Conservation (phyloP, 768 basidiomycete genomes). For the Tubosaeta sp. region DNA sequence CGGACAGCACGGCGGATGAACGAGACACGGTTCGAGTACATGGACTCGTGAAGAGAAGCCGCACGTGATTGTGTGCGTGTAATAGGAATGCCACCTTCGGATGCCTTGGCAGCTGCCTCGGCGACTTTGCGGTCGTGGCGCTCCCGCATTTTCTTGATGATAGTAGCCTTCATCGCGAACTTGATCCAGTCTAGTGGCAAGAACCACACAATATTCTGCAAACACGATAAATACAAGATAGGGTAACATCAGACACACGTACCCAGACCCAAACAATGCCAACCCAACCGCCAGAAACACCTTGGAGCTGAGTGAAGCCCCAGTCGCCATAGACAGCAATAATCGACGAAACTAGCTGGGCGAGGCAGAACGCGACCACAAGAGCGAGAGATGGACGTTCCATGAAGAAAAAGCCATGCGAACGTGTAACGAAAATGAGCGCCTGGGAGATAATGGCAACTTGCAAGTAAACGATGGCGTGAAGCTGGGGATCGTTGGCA, state of each 20-base stretch:
- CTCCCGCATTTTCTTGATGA: slow-evolving; percentile 80
- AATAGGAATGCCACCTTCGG: slow-evolving; percentile 56
- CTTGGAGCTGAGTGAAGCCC: slow-evolving; percentile 84
- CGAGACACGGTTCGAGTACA: slow-evolving; percentile 93
- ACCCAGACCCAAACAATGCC: slow-evolving; percentile 98
- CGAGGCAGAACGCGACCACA: slow-evolving; percentile 85
- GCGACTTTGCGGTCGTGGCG: slow-evolving; percentile 45
- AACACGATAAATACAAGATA: slow-evolving; percentile 7
- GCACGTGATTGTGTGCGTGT: slow-evolving; percentile 86
- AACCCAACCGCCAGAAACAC: slow-evolving; percentile 90
- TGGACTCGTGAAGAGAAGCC: slow-evolving; percentile 83
- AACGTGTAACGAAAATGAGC: slow-evolving; percentile 92
- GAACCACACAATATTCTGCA: slow-evolving; percentile 93
- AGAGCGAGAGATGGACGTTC: slow-evolving; percentile 89
- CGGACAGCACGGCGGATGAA: slow-evolving; percentile 88
- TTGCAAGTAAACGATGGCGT: slow-evolving; percentile 91
- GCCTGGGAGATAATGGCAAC: slow-evolving; percentile 99
- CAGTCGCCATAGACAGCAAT: slow-evolving; percentile 92
- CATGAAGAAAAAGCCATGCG: slow-evolving; percentile 96
- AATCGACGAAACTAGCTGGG: slow-evolving; percentile 92
- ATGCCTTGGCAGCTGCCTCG: slow-evolving; percentile 34
- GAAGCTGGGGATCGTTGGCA: slow-evolving; percentile 65
- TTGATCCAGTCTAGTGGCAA: slow-evolving; percentile 93
- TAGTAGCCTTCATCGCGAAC: slow-evolving; percentile 91
- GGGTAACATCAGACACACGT: slow-evolving; percentile 28